Base-by-base conservation (phyloP, 1,284 basidiomycete species). In the Cryptococcus hybrid region DNA sequence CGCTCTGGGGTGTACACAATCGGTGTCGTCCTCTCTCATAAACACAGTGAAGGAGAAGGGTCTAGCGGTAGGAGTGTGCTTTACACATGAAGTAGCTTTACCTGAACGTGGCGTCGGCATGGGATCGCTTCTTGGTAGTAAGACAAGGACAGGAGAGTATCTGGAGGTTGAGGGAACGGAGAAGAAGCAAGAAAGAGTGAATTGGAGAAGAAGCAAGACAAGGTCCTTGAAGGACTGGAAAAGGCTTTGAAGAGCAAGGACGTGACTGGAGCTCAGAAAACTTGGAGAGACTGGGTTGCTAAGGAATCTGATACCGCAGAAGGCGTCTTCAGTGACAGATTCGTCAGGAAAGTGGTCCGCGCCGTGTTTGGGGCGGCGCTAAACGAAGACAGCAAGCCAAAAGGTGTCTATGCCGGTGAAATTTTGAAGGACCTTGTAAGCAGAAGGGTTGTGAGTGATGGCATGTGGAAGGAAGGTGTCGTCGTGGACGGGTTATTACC, bases 51-150 rank as follows among this genome's bases (percentile, higher is more conserved):
- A 43, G 61, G 60, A 2, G 60, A 64, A 7, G 58, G 42, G 1
- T 48, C 48, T 38, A 42, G 55, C 42, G 68, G 68, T 2, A 62
- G 74, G 7, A 67, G 62, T 40, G 67, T 71, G 12, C 60, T 76
- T 12, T 67, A 75, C 62, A 65, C 63, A 1, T 49, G 74, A 75
- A 51, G 55, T 74, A 2, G 57, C 57, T 0, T 13, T 74, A 5
- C 73, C 74, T 5, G 45, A 52, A 3, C 59, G 56, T 7, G 73
- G 74, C 2, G 58, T 76, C 7, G 74, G 74, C 1, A 64, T 76
- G 54, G 65, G 67, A 11, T 52, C 60, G 13, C 62, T 76, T 0
- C 55, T 76, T 12, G 72, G 72, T 3, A 66, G 60, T 3, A 59
- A 68, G 5, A 54, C 54, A 2, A 56, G 52, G 24, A 69, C 73